Evolutionary conservation across 441 rosid genomes (phyloP).

Genomic region (Daphne laureola): DNA sequence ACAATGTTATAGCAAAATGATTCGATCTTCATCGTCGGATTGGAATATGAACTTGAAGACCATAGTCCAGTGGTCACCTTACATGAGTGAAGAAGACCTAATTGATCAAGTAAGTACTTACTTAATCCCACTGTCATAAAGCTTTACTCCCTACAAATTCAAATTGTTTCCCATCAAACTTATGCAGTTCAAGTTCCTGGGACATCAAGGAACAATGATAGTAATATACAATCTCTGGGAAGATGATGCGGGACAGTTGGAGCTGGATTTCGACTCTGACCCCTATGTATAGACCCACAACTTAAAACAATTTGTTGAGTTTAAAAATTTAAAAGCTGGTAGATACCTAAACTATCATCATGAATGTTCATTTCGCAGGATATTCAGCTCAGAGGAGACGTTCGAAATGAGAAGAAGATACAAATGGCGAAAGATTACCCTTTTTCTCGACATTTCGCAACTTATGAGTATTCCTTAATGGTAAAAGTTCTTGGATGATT

Average conservation of each 20-base stretch:
- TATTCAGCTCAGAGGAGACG: constrained; percentile 72
- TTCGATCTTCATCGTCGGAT: constrained; percentile 33
- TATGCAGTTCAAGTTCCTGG: constrained; percentile 38
- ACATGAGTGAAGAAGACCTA: constrained; percentile 30
- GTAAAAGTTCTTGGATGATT: constrained; percentile 15
- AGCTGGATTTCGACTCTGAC: constrained; percentile 63
- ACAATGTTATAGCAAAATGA: constrained; percentile 34
- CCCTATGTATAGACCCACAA: constrained; percentile 28
- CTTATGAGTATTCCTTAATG: constrained; percentile 66
- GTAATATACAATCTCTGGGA: constrained; percentile 76
- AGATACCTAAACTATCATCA: not conserved
- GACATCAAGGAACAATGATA: constrained; percentile 52
- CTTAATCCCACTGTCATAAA: too few relatives aligned
- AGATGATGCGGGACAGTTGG: constrained; percentile 52
- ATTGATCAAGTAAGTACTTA: constrained; percentile 34
- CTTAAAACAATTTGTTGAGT: not conserved
- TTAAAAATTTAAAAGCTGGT: too few relatives aligned
- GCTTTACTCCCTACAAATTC: too few relatives aligned
- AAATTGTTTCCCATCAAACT: too few relatives aligned
- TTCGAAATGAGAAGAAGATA: constrained; percentile 60
- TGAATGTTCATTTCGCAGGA: constrained; percentile 32
- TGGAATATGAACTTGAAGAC: constrained; percentile 47
- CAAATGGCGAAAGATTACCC: constrained; percentile 55
- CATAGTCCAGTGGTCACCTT: constrained; percentile 63
- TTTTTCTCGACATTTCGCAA: constrained; percentile 51